Percentiles rank a stretch among this genome's conserved stretches.
phyloP scores from a whole-genome alignment of 164 flowering plant genomes.

The Taxillus chinensis region DNA sequence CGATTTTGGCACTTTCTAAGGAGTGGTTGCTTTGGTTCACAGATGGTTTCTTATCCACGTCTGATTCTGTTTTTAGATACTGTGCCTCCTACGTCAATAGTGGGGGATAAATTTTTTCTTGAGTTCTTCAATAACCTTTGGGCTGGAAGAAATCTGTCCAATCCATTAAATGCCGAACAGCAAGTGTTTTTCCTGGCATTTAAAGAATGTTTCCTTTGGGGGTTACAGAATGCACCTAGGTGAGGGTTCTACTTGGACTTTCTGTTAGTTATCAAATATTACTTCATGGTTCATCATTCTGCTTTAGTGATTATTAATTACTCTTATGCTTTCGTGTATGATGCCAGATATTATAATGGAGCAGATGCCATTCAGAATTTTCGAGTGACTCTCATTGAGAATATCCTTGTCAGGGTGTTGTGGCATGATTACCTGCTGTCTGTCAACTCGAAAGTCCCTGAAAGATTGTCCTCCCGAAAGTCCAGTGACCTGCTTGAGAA shows the following conservation, averaged over 20 bases:
- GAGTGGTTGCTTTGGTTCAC: conserved; percentile 96
- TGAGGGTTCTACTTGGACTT: conserved; percentile 12
- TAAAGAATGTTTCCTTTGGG: conserved; percentile 80
- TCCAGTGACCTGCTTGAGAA: conserved; percentile 14
- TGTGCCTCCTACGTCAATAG: conserved; percentile 45
- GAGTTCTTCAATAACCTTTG: conserved; percentile 67
- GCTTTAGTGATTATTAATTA: neutral
- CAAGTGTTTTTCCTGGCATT: conserved; percentile 53
- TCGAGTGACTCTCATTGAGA: conserved; percentile 35
- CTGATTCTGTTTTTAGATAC: conserved; percentile 54
- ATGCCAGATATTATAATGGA: conserved; percentile 44
- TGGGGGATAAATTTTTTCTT: conserved; percentile 50
- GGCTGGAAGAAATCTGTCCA: conserved; percentile 59
- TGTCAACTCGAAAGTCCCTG: conserved; percentile 22
- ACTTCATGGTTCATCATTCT: neutral
- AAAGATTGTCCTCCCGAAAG: conserved; percentile 11
- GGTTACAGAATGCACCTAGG: conserved; percentile 65
- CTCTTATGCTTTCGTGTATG: conserved; percentile 8
- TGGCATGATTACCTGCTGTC: conserved; percentile 55
- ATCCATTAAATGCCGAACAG: conserved; percentile 35
- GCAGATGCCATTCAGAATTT: conserved; percentile 33
- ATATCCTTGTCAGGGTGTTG: conserved; percentile 53
- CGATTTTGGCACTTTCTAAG: conserved; percentile 70
- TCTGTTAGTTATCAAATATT: neutral
- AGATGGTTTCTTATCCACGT: conserved; percentile 70